phyloP scores from a whole-genome alignment of 2,329 filamentous ascomycete genomes.

The Saccharata proteae region DNA sequence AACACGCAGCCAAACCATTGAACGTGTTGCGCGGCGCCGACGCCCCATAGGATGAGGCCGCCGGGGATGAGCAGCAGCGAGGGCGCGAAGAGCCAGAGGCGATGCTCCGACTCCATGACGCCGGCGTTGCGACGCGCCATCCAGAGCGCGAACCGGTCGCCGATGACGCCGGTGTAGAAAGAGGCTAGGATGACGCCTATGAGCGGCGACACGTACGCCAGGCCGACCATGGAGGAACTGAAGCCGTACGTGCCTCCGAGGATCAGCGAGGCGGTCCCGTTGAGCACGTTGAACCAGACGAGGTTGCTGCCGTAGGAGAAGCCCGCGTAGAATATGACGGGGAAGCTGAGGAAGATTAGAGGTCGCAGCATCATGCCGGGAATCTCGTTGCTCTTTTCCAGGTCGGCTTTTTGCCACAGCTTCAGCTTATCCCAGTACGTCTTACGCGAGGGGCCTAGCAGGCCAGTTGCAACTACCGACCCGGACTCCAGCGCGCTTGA shows the following conservation, averaged over 20 bases:
- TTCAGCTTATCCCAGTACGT: conserved; percentile 22
- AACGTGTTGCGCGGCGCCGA: conserved; percentile 36
- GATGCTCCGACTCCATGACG: conserved; percentile 28
- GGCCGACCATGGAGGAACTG: conserved; percentile 24
- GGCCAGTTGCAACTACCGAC: background rate
- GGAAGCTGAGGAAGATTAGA: conserved; percentile 25
- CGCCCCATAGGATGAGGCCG: conserved; percentile 38
- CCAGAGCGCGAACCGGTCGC: conserved; percentile 20
- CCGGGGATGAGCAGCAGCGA: conserved; percentile 32
- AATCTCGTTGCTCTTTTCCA: conserved; percentile 19
- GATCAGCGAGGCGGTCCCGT: conserved; percentile 29
- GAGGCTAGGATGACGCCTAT: conserved; percentile 23
- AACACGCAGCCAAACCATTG: conserved; percentile 40
- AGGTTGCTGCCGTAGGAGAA: conserved; percentile 29
- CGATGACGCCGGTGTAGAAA: conserved; percentile 19
- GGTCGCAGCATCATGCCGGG: conserved; percentile 17
- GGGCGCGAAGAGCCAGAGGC: conserved; percentile 27
- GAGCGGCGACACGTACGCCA: conserved; percentile 24
- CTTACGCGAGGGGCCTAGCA: conserved; percentile 11
- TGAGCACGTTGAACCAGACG: conserved; percentile 33
- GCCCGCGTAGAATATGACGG: conserved; percentile 27
- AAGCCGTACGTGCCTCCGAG: conserved; percentile 27
- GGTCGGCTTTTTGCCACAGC: conserved; percentile 16
- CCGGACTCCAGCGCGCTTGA: conserved; percentile 3
- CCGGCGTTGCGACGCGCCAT: conserved; percentile 27